Evolutionary conservation across 345 rosid species (phyloP).

Genomic region (Heritiera littoralis): DNA sequence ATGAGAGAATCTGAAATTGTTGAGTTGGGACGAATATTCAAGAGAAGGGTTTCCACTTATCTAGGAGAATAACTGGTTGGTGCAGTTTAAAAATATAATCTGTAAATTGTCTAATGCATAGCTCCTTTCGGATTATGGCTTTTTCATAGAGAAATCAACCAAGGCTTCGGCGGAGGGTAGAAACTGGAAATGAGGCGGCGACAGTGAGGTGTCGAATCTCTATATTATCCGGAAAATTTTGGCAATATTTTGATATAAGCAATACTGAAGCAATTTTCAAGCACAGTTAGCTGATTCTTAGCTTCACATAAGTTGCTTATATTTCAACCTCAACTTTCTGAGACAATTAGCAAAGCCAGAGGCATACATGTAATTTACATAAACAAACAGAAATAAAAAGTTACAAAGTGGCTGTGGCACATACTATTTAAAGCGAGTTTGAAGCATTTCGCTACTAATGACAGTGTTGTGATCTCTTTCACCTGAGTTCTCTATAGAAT

Average conservation of each 20-base stretch:
- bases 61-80: slow-evolving; percentile 46
- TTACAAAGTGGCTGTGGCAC: neutral
- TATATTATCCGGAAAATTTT: neutral
- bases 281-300: neutral
- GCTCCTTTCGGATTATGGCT: neutral
- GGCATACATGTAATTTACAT: neutral
- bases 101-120: neutral
- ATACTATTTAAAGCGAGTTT: slow-evolving; percentile 12
- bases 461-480: slow-evolving; percentile 4
- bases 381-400: neutral
- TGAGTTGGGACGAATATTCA: slow-evolving; percentile 65
- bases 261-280: neutral
- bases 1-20: slow-evolving; percentile 61
- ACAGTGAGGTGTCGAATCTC: neutral
- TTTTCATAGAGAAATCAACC: neutral
- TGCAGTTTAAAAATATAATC: neutral
- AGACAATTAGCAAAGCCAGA: neutral
- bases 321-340: neutral
- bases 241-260: neutral
- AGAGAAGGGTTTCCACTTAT: slow-evolving; percentile 63
- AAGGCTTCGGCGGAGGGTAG: neutral
- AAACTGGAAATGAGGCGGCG: neutral
- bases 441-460: neutral
- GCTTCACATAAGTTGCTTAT: neutral
- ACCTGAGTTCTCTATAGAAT: slow-evolving; percentile 18